Base-by-base conservation (phyloP, 129 eudicot species). In the Flaveria robusta region DNA sequence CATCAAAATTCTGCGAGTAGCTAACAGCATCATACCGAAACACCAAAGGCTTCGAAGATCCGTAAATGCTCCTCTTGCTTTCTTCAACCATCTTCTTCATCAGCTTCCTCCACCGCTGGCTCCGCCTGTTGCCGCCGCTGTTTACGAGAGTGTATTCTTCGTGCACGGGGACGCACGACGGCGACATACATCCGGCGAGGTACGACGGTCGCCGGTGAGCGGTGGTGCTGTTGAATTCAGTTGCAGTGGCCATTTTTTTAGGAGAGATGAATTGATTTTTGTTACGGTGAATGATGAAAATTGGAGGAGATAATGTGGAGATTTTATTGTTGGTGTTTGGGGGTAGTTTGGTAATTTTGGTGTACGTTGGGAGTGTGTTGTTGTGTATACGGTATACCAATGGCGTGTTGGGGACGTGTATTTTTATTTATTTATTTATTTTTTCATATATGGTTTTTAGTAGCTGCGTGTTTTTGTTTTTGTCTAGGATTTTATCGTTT, bases 21-120 rank as follows among this genome's bases (percentile, higher is more conserved):
- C 97, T 88, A 39, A 87, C 88, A 7, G 87, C 92, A 72, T 91
- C 96, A 72, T 91, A 91, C 13, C 74, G 78, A 66, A 88, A 91
- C 5, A 77, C 79, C 16, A 79, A 8, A 8, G 92, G 86, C 65
- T 77, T 86, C 9, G 83, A 72, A 2, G 92, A 77, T 26, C 84
- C 83, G 29, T 77, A 83, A 2, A 88, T 83, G 82, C 70, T 85
- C 73, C 19, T 51, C 81, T 82, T 91, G 80, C 96, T 75, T 8
- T 91, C 96, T 27, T 77, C 81, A 67, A 89, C 74, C 14, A 91
- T 23, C 69, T 81, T 91, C 80, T 84, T 85, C 47, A 87, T 27
- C 16, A 89, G 80, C 85, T 78, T 92, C 72, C 78, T 68, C 88
- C 87, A 81, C 50, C 76, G 79, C 81, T 75, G 42, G 66, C 41